A percentile compares a stretch with the other conserved stretches of the same genome.
Conservation (phyloP, 139 green algal genomes). For the Zygnema cylindricum region DNA sequence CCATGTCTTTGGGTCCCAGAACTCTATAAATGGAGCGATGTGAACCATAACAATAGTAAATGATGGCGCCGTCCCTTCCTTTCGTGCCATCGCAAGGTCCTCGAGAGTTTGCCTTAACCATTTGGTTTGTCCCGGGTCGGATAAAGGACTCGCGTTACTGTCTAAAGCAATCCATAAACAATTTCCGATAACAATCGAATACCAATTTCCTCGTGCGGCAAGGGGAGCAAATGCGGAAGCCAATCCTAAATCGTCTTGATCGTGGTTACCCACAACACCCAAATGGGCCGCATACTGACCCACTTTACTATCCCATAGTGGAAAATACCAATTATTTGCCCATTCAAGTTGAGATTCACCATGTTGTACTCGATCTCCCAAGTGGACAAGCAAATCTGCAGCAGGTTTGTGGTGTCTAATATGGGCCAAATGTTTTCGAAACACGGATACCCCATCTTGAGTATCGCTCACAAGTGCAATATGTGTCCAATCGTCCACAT, state of each 20-base stretch:
- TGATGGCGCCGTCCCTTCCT: background rate
- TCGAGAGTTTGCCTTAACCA: constrained; percentile 11
- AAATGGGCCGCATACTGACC: background rate
- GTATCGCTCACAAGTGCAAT: background rate
- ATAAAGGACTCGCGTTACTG: background rate
- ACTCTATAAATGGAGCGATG: constrained; percentile 32
- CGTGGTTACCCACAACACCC: background rate
- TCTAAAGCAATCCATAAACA: constrained; percentile 33
- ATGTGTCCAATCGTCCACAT: background rate
- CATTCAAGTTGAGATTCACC: background rate
- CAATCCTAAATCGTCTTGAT: constrained; percentile 1
- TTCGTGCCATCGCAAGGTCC: constrained; percentile 1
- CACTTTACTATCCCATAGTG: background rate
- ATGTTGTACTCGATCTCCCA: constrained; percentile 28
- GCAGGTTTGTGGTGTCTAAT: constrained; percentile 17
- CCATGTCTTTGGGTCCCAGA: constrained; percentile 24
- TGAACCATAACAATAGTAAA: constrained; percentile 26
- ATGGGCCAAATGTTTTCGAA: constrained; percentile 18
- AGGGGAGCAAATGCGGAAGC: background rate
- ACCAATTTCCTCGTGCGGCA: constrained; percentile 3
- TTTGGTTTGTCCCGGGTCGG: background rate
- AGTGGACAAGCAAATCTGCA: constrained; percentile 25
- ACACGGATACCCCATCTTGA: background rate
- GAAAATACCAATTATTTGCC: background rate
- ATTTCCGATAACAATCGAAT: constrained; percentile 5